phyloP scores from a whole-genome alignment of 2,329 filamentous ascomycete species.

The Diaporthe sp. region DNA sequence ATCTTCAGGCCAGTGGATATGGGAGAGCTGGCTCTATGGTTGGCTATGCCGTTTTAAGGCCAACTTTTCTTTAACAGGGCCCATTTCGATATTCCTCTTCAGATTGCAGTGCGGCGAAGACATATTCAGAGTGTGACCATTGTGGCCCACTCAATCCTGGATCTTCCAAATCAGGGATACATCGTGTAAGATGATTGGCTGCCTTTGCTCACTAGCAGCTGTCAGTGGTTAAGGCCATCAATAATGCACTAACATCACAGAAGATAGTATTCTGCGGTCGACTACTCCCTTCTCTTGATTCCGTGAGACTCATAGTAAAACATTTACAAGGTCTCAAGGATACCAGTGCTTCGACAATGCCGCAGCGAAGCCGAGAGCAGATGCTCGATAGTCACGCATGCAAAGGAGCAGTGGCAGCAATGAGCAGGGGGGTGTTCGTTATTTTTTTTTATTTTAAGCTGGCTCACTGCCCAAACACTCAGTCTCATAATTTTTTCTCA shows the following conservation, averaged over 20 bases:
- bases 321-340: neutral
- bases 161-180: neutral
- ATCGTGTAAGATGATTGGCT: constrained; percentile 21
- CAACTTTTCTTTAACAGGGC: neutral
- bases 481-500: no score
- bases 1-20: neutral
- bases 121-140: neutral
- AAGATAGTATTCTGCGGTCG: neutral
- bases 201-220: neutral
- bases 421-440: neutral
- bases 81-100: neutral
- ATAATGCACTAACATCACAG: neutral
- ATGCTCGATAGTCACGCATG: neutral
- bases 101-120: neutral
- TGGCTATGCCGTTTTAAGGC: no score
- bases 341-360: neutral
- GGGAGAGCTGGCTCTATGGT: neutral
- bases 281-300: neutral
- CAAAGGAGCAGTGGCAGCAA: neutral
- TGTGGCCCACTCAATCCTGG: neutral
- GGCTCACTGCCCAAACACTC: neutral
- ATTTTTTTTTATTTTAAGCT: neutral
- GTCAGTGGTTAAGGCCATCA: neutral
- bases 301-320: neutral
- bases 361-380: neutral